Conservation (phyloP, 2,329 filamentous ascomycete genomes). For the Alternaria sp. region DNA sequence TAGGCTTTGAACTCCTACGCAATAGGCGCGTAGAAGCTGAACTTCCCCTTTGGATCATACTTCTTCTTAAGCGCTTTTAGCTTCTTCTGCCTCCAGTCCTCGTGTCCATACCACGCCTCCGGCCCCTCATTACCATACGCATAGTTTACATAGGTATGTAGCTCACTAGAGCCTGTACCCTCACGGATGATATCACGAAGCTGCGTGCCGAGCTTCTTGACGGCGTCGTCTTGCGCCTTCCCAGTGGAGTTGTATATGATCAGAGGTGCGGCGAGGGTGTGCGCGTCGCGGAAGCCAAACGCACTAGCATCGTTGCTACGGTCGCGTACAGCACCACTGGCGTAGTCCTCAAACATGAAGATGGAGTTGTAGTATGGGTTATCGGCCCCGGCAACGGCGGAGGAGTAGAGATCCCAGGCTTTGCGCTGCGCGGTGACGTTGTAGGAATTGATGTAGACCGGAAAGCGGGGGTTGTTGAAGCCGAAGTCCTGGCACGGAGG, state of each 20-base stretch:
- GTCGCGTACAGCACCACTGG: conserved; percentile 51
- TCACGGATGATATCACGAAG: conserved; percentile 26
- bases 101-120: conserved; percentile 41
- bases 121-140: conserved; percentile 40
- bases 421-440: conserved; percentile 46
- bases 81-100: conserved; percentile 39
- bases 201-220: conserved; percentile 20
- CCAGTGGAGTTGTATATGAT: conserved; percentile 25
- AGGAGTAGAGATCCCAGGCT: conserved; percentile 49
- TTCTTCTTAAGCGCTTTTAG: conserved; percentile 40
- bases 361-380: conserved; percentile 46
- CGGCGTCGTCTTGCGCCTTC: conserved; percentile 12
- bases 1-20: neutral
- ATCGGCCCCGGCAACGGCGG: conserved; percentile 37
- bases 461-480: conserved; percentile 33
- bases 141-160: conserved; percentile 46
- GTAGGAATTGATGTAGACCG: conserved; percentile 34
- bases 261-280: conserved; percentile 25
- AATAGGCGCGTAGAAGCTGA: conserved; percentile 39
- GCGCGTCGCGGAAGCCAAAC: conserved; percentile 50
- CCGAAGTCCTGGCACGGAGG: conserved; percentile 36
- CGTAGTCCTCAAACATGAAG: conserved; percentile 65
- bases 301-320: neutral
- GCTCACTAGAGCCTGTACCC: conserved; percentile 24
- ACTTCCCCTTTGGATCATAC: conserved; percentile 42